Evolutionary conservation across 2,329 filamentous ascomycete species (phyloP).

Genomic region (Aspergillus carbonarius): DNA sequence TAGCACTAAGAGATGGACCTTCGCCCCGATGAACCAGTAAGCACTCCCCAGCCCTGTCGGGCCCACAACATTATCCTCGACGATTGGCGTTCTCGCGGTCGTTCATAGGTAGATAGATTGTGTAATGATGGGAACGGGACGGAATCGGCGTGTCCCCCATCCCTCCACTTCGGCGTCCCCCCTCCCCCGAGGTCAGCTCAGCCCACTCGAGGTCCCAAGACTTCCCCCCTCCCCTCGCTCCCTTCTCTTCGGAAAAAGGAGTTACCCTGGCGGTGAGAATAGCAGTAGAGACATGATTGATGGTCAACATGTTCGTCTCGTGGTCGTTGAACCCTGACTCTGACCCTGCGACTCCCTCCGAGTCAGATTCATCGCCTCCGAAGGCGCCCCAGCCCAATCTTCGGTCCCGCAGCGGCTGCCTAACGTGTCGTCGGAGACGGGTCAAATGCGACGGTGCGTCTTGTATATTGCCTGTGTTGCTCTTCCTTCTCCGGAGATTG

Average conservation of each 20-base stretch:
- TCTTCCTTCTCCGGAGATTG: not conserved
- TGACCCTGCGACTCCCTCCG: not conserved
- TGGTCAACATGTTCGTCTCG: not conserved
- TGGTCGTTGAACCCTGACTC: conserved; percentile 2
- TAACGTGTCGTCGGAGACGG: conserved; percentile 9
- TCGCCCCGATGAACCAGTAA: not conserved
- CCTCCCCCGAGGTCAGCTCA: not conserved
- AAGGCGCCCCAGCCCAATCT: not conserved
- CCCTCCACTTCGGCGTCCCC: not conserved
- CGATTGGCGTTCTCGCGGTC: not conserved
- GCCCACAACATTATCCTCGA: not conserved
- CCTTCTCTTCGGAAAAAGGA: not conserved
- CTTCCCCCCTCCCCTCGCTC: not conserved
- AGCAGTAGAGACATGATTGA: not conserved
- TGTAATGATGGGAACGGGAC: not conserved
- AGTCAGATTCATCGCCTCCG: not conserved
- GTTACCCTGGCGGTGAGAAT: not conserved
- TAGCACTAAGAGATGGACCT: not conserved
- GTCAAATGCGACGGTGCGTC: conserved; percentile 9
- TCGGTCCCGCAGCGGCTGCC: conserved; percentile 5
- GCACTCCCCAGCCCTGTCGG: not conserved
- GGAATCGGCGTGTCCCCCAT: not conserved
- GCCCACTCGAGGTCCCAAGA: not conserved
- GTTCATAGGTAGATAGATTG: too few species aligned
- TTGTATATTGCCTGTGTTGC: not conserved